Evolutionary conservation across 1,284 basidiomycete genomes (phyloP).

Genomic region (Vanrija pseudolonga): DNA sequence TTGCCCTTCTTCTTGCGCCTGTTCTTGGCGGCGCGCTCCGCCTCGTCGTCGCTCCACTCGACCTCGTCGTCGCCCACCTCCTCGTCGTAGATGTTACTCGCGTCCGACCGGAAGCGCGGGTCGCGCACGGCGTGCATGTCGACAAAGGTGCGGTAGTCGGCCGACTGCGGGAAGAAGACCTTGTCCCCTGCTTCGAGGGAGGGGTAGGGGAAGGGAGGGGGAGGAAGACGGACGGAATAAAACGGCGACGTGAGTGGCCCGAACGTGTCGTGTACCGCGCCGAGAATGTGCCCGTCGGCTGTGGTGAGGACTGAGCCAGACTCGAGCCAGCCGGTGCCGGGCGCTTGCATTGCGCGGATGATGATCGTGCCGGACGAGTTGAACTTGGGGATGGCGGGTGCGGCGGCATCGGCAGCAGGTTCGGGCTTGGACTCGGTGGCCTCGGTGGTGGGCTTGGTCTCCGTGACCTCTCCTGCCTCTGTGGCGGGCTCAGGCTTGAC

Average conservation of each 20-base stretch:
- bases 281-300: slow-evolving; percentile 53
- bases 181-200: slow-evolving; percentile 23
- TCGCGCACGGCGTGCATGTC: slow-evolving; percentile 50
- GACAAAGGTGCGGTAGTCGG: slow-evolving; percentile 51
- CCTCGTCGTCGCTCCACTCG: slow-evolving; percentile 58
- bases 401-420: neutral
- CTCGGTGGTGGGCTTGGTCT: neutral
- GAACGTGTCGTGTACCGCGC: slow-evolving; percentile 56
- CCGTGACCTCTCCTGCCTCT: neutral
- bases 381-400: slow-evolving; percentile 23
- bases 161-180: slow-evolving; percentile 51
- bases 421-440: neutral
- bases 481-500: neutral
- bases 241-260: slow-evolving; percentile 56
- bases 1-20: slow-evolving; percentile 34
- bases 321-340: slow-evolving; percentile 49
- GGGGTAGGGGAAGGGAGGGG: slow-evolving; percentile 45
- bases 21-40: slow-evolving; percentile 53
- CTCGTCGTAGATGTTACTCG: slow-evolving; percentile 56
- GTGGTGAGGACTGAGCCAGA: slow-evolving; percentile 54
- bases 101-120: slow-evolving; percentile 53
- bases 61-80: slow-evolving; percentile 55
- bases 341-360: slow-evolving; percentile 41
- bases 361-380: slow-evolving; percentile 49
- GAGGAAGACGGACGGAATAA: slow-evolving; percentile 49